Conservation (phyloP, 352 stramenopile genomes). For the Phytophthora vignae region DNA sequence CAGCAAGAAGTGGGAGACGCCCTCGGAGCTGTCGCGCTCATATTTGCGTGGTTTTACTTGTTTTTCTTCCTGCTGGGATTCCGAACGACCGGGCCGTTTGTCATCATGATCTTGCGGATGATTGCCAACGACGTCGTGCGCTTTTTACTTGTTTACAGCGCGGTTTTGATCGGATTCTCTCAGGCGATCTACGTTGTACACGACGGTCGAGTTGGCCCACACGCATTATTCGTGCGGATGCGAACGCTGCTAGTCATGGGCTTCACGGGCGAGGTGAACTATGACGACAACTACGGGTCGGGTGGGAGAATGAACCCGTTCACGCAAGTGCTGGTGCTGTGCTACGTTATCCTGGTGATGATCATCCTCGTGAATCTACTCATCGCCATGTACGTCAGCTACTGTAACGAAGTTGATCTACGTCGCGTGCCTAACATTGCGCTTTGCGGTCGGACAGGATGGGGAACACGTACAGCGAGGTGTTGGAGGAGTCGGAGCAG, state of each 20-base stretch:
- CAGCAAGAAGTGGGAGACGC: slow-evolving; percentile 51
- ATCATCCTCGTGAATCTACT: slow-evolving; percentile 75
- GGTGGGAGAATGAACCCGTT: slow-evolving; percentile 53
- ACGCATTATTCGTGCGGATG: slow-evolving; percentile 47
- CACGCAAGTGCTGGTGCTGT: slow-evolving; percentile 61
- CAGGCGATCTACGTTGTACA: slow-evolving; percentile 67
- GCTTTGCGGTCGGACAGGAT: slow-evolving; percentile 41
- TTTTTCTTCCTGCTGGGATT: slow-evolving; percentile 79
- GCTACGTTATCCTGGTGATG: slow-evolving; percentile 71
- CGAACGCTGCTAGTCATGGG: slow-evolving; percentile 61
- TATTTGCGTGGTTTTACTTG: slow-evolving; percentile 70
- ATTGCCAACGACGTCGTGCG: slow-evolving; percentile 65
- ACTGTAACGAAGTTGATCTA: neutral
- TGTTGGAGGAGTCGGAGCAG: slow-evolving; percentile 67
- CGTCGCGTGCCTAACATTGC: neutral
- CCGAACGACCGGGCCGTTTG: slow-evolving; percentile 65
- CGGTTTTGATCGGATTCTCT: slow-evolving; percentile 62
- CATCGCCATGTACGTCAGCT: slow-evolving; percentile 59
- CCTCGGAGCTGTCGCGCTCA: slow-evolving; percentile 48
- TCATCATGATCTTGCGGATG: slow-evolving; percentile 78
- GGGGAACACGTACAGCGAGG: slow-evolving; percentile 71
- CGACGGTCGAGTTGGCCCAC: slow-evolving; percentile 44
- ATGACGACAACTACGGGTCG: slow-evolving; percentile 61
- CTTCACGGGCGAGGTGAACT: slow-evolving; percentile 70
- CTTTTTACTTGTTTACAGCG: slow-evolving; percentile 66